Evolutionary conservation across 2,329 filamentous ascomycete genomes (phyloP).

Genomic region (Sordariomycetes sp.): DNA sequence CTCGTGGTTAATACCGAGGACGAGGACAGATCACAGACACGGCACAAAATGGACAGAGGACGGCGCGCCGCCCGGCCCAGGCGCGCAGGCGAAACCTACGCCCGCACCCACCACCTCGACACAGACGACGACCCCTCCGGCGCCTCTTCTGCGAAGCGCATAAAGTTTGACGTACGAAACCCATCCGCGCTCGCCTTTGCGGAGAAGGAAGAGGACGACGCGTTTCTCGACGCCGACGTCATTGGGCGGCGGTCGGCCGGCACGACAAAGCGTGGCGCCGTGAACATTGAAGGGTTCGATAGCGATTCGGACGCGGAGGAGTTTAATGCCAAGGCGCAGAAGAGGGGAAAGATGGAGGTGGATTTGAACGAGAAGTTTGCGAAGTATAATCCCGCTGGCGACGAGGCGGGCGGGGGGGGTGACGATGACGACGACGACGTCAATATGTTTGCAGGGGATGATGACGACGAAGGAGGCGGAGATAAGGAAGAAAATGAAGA

Average conservation of each 20-base stretch:
- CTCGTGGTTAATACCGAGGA: neutral
- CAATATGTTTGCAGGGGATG: conserved; percentile 60
- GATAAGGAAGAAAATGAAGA: conserved; percentile 5
- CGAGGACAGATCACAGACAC: neutral
- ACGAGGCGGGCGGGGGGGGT: conserved; percentile 20
- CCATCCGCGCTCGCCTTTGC: conserved; percentile 84
- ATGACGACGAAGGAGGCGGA: conserved; percentile 22
- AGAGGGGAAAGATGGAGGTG: conserved; percentile 25
- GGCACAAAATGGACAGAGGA: conserved; percentile 35
- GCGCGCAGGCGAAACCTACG: conserved; percentile 69
- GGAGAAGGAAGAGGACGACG: conserved; percentile 46
- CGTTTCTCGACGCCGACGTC: conserved; percentile 78
- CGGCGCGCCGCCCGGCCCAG: conserved; percentile 64
- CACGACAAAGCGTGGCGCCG: conserved; percentile 77
- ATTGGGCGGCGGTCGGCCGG: conserved; percentile 65
- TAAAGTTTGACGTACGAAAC: conserved; percentile 89
- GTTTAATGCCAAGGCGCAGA: conserved; percentile 62
- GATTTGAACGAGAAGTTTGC: conserved; percentile 26
- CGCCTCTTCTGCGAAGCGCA: conserved; percentile 48
- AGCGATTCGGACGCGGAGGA: conserved; percentile 79
- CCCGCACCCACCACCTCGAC: conserved; percentile 57
- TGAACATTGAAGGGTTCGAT: conserved; percentile 95
- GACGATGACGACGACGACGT: conserved; percentile 45
- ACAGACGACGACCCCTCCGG: conserved; percentile 28
- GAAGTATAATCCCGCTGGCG: conserved; percentile 33